Base-by-base conservation (phyloP, 139 green algal genomes). In the Ostreobium quekettii region DNA sequence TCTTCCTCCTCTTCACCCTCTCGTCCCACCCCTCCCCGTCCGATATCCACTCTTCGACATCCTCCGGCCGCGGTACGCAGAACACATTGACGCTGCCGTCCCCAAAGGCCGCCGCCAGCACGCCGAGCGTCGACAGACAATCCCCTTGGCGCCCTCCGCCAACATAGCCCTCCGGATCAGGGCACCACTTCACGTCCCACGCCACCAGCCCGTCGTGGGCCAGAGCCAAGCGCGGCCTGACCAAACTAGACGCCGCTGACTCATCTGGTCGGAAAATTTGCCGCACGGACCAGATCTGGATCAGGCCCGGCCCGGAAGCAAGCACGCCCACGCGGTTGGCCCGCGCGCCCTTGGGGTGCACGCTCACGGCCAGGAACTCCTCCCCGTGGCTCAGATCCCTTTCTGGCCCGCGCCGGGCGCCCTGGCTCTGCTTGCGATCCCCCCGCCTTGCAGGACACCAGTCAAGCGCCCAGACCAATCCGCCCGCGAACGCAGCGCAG, bases 261-360 rank as follows among this genome's bases (percentile, higher is more conserved):
- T 29, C 61, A 31, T 30, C 42, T 53, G 32, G 49, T 60, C 30
- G 47, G 48, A 29, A 37, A 4, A 47, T 59, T 35, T 68, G 47
- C 3, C 67, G 68, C n/a, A 89, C 30, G 2, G 66, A 60, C 83
- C 83, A 89, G 8, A 89, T 39, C 58, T 89, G 80, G 22, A 89
- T 53, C 7, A 63, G 48, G 1, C 58, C 70, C 4, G 70, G 67
- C 0, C 78, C 83, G 24, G 37, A 33, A 22, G 72, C 29, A 0
- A 49, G 7, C 2, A 36, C n/a, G 11, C 72, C 76, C 11, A 82
- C 63, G 1, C 46, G 38, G 38, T 84, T 74, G 11, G 48, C 47
- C 1, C 28, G 30, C 2, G 32, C 6, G 26, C 46, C 47, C 7
- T 63, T 64, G 1, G 75, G 70, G 69, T 87, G 80, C 38, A 66